Base-by-base conservation (phyloP, 352 stramenopile genomes). In the Plasmopara muralis region DNA sequence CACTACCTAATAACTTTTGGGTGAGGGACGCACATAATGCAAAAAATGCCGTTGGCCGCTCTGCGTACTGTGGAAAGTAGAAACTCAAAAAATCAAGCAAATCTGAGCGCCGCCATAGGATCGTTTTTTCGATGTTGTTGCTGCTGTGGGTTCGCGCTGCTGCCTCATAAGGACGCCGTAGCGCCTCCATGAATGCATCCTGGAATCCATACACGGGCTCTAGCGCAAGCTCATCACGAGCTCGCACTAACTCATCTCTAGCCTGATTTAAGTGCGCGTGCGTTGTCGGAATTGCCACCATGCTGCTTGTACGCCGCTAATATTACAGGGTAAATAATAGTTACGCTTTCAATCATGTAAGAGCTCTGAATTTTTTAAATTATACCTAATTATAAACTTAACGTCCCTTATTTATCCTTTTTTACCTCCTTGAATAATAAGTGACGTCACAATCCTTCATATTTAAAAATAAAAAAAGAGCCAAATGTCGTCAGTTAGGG, bases 11-110 rank as follows among this genome's bases (percentile, higher is more conserved):
- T 1, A 9, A 5, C 9, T 54, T 52, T 34, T 39, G 39, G 12
- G 41, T 31, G 6, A 68, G 50, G 6, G 55, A 56, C 8, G 55
- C 41, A 31, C 55, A 64, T 6, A 83, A 55, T 12, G 54, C 49
- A 1, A 55, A 60, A 18, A 80, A 79, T 3, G 42, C 52, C 7
- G 53, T 34, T 0, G 57, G 41, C 2, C 60, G 50, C 41, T 65
- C 35, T 8, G 18, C 50, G 39, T 80, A 83, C n/a, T 66, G 61
- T 14, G 64, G 58, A 38, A 79, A 77, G 52, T 57, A 74, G 14
- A 38, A 7, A 0, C 33, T 14, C 5, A 83, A 43, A 50, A 80
- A 83, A 20, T 42, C 28, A 33, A 61, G 58, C 31, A 80, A 49
- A 3, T 60, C 54, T 1, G 38, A 51, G 28, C 53, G 52, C 5